Evolutionary conservation across 2,329 filamentous ascomycete genomes (phyloP), one percentile per base, ranked within the genome.

Genomic region (Verticillium klebahnii): DNA sequence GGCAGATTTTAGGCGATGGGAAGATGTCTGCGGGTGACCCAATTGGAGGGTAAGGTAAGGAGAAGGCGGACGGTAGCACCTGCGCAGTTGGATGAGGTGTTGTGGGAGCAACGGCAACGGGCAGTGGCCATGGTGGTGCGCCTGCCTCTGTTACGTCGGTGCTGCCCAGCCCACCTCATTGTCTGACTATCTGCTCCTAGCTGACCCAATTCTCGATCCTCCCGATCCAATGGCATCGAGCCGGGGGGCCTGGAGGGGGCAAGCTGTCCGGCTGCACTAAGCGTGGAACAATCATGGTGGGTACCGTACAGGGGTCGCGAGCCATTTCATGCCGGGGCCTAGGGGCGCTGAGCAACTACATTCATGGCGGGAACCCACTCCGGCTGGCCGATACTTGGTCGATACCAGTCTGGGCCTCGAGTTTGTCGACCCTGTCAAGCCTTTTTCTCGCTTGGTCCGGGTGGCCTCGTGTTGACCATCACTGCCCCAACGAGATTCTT

Each of bases 381-480:
- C 45, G 9, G 45, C n/a, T 19, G 17, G 40, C 40, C 34, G 59
- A 63, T 64, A 64, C 63, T 57, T 50, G 62, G 57, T 39, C 25
- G 61, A 52, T 66, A 63, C 64, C 61, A 65, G 60, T 61, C 64
- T 63, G 62, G 59, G 60, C 45, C 45, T 52, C 45, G n/a, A 52
- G 19, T 19, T 52, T 52, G 45, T 52, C 45, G n/a, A 52, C 19
- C 45, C 45, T 52, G n/a, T 52, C 45, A n/a, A 23, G 45, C n/a
- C 19, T 52, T 52, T 52, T 50, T 25, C 45, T 52, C 45, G 45
- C 45, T 52, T 23, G 45, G 45, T 52, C 45, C 55, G 55, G 23
- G 55, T 29, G 55, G 55, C 34, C 55, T 57, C 45, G 45, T 52
- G 45, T 52, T 25, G 45, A 52, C 45, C 45, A 52, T 52, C 45